These are phyloP conservation scores for Limnanthes douglasii DNA, from an alignment of 345 rosid species.

Conservation along the genomic window DNA sequence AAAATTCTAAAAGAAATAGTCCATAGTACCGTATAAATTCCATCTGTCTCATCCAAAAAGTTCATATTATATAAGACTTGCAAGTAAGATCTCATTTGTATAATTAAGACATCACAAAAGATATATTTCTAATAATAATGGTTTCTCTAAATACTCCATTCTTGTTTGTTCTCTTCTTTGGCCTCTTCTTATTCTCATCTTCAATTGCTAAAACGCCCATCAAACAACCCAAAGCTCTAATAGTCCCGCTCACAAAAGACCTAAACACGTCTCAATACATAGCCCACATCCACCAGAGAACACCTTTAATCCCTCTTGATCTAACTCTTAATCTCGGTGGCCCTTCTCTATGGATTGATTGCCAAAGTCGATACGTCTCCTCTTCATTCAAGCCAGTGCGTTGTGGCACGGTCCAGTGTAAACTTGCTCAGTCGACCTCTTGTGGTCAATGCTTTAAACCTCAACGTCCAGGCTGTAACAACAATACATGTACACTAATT, in stretches of 20 bases:
- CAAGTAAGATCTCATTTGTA: too few species aligned
- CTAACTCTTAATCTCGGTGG: constrained; percentile 20
- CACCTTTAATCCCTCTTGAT: constrained; percentile 11
- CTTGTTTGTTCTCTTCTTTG: constrained; percentile 5
- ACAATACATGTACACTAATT: not conserved
- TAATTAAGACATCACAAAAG: too few species aligned
- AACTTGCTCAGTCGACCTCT: constrained; percentile 10
- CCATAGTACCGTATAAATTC: too few species aligned
- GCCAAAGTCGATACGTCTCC: constrained; percentile 15
- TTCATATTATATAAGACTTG: too few species aligned
- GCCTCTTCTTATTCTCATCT: constrained; percentile 8
- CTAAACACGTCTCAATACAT: too few species aligned
- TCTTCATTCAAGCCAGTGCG: constrained; percentile 10
- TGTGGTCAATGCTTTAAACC: not conserved
- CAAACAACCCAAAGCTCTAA: not conserved
- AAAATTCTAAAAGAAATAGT: too few species aligned
- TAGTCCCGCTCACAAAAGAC: too few species aligned
- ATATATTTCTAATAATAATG: too few species aligned
- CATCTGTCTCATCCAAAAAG: too few species aligned
- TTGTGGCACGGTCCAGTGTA: constrained; percentile 16
- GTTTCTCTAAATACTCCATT: too few species aligned
- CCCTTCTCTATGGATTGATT: constrained; percentile 21
- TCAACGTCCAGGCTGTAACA: not conserved
- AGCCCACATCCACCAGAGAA: constrained; percentile 7
- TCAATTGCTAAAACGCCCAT: too few species aligned